Evolutionary conservation across 148 eudicot genomes (phyloP).

Genomic region (Chenopodium suecicum): DNA sequence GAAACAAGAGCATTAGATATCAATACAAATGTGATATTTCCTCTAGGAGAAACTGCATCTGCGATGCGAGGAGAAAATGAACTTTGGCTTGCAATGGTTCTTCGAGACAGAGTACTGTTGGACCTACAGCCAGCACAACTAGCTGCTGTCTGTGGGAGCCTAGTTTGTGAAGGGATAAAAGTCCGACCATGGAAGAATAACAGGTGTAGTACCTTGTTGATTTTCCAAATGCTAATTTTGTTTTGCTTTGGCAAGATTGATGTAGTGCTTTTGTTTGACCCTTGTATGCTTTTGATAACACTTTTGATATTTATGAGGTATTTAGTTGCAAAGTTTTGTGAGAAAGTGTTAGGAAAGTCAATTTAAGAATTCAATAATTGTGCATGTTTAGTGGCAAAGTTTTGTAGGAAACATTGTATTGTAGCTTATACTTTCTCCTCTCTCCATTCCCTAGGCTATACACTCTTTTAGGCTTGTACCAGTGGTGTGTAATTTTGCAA

Average conservation of each 20-base stretch:
- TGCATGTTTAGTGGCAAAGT: not conserved
- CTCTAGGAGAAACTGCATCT: conserved; percentile 98
- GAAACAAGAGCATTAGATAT: conserved; percentile 91
- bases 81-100: conserved; percentile 97
- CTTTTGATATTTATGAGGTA: not conserved
- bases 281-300: not conserved
- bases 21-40: conserved; percentile 78
- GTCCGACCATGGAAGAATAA: conserved; percentile 89
- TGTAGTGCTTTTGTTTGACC: not conserved
- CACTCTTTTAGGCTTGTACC: not conserved
- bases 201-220: conserved; percentile 39
- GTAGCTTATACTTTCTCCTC: too few relatives aligned
- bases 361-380: not conserved
- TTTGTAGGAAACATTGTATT: too few relatives aligned
- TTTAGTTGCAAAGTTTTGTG: not conserved
- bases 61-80: conserved; percentile 98
- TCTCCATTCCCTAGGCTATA: too few relatives aligned
- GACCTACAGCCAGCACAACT: conserved; percentile 91
- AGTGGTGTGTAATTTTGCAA: not conserved
- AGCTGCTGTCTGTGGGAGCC: conserved; percentile 90
- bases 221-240: not conserved
- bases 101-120: conserved; percentile 72
- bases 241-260: conserved; percentile 10
- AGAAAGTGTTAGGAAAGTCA: not conserved
- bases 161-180: conserved; percentile 96